phyloP scores from a whole-genome alignment of 1,284 basidiomycete genomes.

The Melampsora larici-populina region DNA sequence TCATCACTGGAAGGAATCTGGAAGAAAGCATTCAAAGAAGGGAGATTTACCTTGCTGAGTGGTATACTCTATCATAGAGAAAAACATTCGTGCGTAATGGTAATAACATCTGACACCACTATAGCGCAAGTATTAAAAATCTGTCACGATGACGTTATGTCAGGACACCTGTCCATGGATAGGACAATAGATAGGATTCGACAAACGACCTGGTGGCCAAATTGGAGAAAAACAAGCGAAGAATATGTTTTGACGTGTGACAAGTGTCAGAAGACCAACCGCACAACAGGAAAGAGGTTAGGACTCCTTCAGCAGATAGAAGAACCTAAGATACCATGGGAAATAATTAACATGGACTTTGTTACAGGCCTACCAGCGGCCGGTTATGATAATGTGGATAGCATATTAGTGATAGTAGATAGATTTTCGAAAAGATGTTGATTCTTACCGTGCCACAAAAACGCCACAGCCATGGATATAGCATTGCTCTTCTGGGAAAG shows the following conservation, averaged over 20 bases:
- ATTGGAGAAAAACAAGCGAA: neutral
- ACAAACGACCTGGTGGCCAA: neutral
- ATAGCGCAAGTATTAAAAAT: neutral
- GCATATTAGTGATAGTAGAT: neutral
- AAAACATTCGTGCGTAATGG: too few relatives aligned
- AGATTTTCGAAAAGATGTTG: neutral
- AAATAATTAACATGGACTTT: too few relatives aligned
- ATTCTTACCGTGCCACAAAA: neutral
- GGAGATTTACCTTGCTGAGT: neutral
- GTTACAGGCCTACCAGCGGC: neutral
- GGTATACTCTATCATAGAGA: neutral
- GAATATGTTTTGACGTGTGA: neutral
- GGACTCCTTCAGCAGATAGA: too few relatives aligned
- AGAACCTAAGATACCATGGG: too few relatives aligned
- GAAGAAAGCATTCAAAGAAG: neutral
- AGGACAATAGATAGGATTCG: slow-evolving; percentile 10
- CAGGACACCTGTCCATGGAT: neutral
- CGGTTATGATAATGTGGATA: neutral
- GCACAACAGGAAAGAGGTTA: too few relatives aligned
- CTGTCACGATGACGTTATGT: neutral
- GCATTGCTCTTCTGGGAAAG: neutral
- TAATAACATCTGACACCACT: neutral
- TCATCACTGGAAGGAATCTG: neutral
- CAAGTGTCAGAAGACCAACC: neutral
- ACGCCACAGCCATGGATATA: neutral